phyloP scores from a whole-genome alignment of 495 filamentous ascomycete species.

The Daldinia concentrica region DNA sequence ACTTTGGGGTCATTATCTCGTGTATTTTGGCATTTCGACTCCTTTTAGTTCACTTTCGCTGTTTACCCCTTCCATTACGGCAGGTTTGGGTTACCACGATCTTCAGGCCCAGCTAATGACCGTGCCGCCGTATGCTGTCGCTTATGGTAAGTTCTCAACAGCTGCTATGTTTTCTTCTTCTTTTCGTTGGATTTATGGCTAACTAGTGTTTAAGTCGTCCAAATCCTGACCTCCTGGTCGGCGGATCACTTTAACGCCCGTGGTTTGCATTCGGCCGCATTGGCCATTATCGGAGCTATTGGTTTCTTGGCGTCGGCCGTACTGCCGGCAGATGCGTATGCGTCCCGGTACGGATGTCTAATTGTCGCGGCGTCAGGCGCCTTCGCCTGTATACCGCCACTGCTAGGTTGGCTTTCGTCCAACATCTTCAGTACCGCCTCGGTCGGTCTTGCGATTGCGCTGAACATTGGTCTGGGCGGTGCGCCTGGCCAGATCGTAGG shows the following conservation, averaged over 20 bases:
- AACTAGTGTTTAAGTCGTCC: slow-evolving; percentile 52
- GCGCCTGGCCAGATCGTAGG: slow-evolving; percentile 75
- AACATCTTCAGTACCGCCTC: slow-evolving; percentile 72
- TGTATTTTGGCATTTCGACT: slow-evolving; percentile 70
- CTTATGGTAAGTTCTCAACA: slow-evolving; percentile 54
- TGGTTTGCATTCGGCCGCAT: slow-evolving; percentile 64
- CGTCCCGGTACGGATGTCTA: slow-evolving; percentile 71
- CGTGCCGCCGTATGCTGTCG: slow-evolving; percentile 83
- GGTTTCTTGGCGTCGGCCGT: slow-evolving; percentile 73
- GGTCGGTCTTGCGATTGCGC: slow-evolving; percentile 71
- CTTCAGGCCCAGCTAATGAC: slow-evolving; percentile 75
- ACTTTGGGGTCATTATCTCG: slow-evolving; percentile 70
- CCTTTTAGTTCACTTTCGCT: slow-evolving; percentile 84
- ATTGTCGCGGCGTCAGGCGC: slow-evolving; percentile 71
- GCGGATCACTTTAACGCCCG: slow-evolving; percentile 75
- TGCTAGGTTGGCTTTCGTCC: slow-evolving; percentile 75
- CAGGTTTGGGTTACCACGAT: slow-evolving; percentile 72
- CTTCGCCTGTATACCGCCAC: slow-evolving; percentile 65
- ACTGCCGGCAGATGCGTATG: slow-evolving; percentile 67
- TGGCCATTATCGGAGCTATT: slow-evolving; percentile 68
- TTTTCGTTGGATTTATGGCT: not conserved
- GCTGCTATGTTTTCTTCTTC: not conserved
- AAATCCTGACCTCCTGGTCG: slow-evolving; percentile 66
- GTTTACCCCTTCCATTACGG: slow-evolving; percentile 82
- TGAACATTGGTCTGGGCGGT: slow-evolving; percentile 71